A percentile compares a stretch with the other conserved stretches of the same genome.
These are phyloP conservation scores for Debaryomyces castellii DNA, from an alignment of 805 yeast genomes.

Conservation along the genomic window DNA sequence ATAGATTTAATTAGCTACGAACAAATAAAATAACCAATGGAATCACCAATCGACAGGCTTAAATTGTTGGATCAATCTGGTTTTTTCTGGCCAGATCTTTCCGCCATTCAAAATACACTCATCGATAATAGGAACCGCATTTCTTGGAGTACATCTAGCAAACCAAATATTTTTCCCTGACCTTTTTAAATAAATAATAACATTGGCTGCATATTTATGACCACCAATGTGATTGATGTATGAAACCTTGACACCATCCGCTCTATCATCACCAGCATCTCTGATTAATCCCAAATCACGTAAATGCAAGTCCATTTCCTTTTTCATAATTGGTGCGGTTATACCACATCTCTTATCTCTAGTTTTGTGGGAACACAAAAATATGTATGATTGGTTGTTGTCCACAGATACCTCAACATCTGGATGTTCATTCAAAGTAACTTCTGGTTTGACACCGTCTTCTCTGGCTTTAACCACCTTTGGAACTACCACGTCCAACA, in stretches of 20 bases:
- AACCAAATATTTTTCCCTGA: constrained; percentile 83
- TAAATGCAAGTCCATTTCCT: constrained; percentile 70
- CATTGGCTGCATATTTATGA: constrained; percentile 91
- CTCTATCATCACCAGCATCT: constrained; percentile 72
- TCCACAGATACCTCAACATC: constrained; percentile 39
- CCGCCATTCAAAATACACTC: constrained; percentile 71
- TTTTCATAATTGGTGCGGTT: constrained; percentile 88
- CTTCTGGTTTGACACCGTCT: constrained; percentile 1
- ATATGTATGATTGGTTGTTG: constrained; percentile 42
- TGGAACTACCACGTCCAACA: constrained; percentile 46
- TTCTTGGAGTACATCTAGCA: constrained; percentile 79
- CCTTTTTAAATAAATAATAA: constrained; percentile 63
- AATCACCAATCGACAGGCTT: constrained; percentile 52
- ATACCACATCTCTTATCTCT: constrained; percentile 93
- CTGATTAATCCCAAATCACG: constrained; percentile 71
- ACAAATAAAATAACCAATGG: not conserved
- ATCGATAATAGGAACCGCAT: constrained; percentile 70
- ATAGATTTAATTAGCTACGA: not conserved
- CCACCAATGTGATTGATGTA: constrained; percentile 92
- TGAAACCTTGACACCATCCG: constrained; percentile 70
- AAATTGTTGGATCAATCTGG: constrained; percentile 60
- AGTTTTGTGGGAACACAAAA: constrained; percentile 86
- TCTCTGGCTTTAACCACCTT: constrained; percentile 21
- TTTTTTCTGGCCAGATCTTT: constrained; percentile 66
- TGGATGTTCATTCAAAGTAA: constrained; percentile 13